Percentiles rank a stretch among this genome's conserved stretches.
Evolutionary conservation across 2,329 filamentous ascomycete species (phyloP).

Genomic region (Penicillium crustosum): DNA sequence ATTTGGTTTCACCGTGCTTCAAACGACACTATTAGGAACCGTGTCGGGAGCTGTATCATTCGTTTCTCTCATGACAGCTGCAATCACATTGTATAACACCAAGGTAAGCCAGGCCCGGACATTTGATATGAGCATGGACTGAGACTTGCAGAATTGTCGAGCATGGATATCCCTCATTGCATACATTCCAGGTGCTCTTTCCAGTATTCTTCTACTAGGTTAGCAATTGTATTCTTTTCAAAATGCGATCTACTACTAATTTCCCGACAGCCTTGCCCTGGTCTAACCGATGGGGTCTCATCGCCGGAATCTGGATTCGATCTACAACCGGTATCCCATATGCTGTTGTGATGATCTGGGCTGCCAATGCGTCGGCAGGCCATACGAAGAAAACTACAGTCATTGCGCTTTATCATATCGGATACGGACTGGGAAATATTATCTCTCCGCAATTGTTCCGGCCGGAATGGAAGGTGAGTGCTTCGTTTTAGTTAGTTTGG

Average conservation of each 20-base stretch:
- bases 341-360: slow-evolving; percentile 44
- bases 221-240: not conserved
- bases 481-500: not conserved
- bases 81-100: slow-evolving; percentile 30
- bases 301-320: slow-evolving; percentile 41
- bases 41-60: slow-evolving; percentile 31
- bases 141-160: slow-evolving; percentile 9
- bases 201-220: slow-evolving; percentile 38
- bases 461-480: slow-evolving; percentile 31
- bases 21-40: slow-evolving; percentile 23
- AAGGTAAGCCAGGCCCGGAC: slow-evolving; percentile 19
- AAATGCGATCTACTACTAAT: not conserved
- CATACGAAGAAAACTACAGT: slow-evolving; percentile 48
- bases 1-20: slow-evolving; percentile 42
- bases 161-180: slow-evolving; percentile 30
- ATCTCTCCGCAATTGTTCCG: slow-evolving; percentile 47
- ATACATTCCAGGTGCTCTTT: slow-evolving; percentile 39
- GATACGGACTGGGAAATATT: slow-evolving; percentile 45
- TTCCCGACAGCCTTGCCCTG: slow-evolving; percentile 30
- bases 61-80: slow-evolving; percentile 30
- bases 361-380: slow-evolving; percentile 39
- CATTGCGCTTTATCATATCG: slow-evolving; percentile 30
- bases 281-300: slow-evolving; percentile 40
- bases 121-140: not conserved
- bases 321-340: slow-evolving; percentile 41